phyloP scores from a whole-genome alignment of 2,329 filamentous ascomycete genomes.

The Cercospora sp. region DNA sequence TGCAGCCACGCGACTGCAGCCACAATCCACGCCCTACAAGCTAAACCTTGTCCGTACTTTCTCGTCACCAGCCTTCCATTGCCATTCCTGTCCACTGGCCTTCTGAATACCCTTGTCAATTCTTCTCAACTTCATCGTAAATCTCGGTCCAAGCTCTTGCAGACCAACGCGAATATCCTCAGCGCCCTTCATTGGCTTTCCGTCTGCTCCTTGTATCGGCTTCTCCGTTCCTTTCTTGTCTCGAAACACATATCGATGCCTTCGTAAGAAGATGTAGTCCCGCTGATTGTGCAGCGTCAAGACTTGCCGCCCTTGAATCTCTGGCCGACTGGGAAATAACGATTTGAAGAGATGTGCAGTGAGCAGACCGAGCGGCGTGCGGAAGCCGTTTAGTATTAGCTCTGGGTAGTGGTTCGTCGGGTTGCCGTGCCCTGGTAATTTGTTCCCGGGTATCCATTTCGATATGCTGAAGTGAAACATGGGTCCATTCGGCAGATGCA shows the following conservation, averaged over 20 bases:
- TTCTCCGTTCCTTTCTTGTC: slow-evolving; percentile 87
- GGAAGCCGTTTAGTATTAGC: slow-evolving; percentile 89
- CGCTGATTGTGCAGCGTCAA: slow-evolving; percentile 92
- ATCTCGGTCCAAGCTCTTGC: slow-evolving; percentile 82
- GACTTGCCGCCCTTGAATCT: slow-evolving; percentile 83
- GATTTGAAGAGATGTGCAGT: slow-evolving; percentile 81
- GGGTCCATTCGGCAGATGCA: slow-evolving; percentile 80
- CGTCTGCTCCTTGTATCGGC: slow-evolving; percentile 76
- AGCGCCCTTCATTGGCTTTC: slow-evolving; percentile 78
- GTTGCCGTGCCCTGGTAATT: slow-evolving; percentile 85
- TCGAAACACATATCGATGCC: slow-evolving; percentile 89
- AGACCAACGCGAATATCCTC: slow-evolving; percentile 83
- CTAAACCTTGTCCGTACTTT: slow-evolving; percentile 93
- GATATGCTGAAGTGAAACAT: slow-evolving; percentile 91
- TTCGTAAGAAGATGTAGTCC: slow-evolving; percentile 90
- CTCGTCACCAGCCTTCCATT: slow-evolving; percentile 96
- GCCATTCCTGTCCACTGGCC: slow-evolving; percentile 81
- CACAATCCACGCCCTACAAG: slow-evolving; percentile 54
- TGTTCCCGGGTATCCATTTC: slow-evolving; percentile 87
- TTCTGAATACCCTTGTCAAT: slow-evolving; percentile 85
- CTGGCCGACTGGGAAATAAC: slow-evolving; percentile 76
- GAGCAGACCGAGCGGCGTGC: slow-evolving; percentile 84
- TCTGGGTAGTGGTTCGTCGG: slow-evolving; percentile 89
- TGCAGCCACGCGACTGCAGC: neutral
- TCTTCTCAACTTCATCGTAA: slow-evolving; percentile 84